Evolutionary conservation across 116 monocot genomes (phyloP).

Genomic region (Iris pallida): DNA sequence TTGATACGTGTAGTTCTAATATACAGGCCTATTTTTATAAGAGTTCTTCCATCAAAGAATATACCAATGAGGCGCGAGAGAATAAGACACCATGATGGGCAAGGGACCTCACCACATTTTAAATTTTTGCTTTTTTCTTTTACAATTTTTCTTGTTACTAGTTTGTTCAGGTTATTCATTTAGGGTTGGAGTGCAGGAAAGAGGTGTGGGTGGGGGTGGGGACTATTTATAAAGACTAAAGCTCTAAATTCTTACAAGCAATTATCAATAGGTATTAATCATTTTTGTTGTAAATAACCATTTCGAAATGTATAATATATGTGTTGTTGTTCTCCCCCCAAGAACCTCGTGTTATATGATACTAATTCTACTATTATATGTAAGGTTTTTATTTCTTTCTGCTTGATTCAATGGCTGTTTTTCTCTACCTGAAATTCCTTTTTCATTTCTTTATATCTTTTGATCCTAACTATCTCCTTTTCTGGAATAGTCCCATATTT

Average conservation of each 20-base stretch:
- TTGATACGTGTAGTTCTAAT: background rate
- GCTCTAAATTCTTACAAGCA: conserved; percentile 5
- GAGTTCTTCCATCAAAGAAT: conserved; percentile 33
- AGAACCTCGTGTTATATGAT: background rate
- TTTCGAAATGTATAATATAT: conserved; percentile 9
- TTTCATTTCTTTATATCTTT: no score
- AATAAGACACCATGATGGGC: conserved; percentile 35
- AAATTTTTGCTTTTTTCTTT: conserved; percentile 3
- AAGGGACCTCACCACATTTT: conserved; percentile 33
- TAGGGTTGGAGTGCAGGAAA: background rate
- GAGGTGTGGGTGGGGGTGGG: background rate
- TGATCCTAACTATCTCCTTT: no score
- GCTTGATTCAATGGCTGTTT: no score
- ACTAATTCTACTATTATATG: no score
- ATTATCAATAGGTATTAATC: conserved; percentile 12
- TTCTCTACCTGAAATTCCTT: no score
- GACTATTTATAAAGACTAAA: background rate
- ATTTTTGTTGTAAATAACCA: conserved; percentile 33
- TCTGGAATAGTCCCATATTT: no score
- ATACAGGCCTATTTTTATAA: no score
- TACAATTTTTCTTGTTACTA: background rate
- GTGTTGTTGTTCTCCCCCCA: background rate
- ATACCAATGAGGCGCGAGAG: conserved; percentile 31
- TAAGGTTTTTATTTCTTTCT: no score
- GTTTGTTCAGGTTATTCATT: conserved; percentile 1